Evolutionary conservation across 1,284 basidiomycete genomes (phyloP), one percentile per base, ranked within the genome.

Genomic region (Ceratobasidium sp.): DNA sequence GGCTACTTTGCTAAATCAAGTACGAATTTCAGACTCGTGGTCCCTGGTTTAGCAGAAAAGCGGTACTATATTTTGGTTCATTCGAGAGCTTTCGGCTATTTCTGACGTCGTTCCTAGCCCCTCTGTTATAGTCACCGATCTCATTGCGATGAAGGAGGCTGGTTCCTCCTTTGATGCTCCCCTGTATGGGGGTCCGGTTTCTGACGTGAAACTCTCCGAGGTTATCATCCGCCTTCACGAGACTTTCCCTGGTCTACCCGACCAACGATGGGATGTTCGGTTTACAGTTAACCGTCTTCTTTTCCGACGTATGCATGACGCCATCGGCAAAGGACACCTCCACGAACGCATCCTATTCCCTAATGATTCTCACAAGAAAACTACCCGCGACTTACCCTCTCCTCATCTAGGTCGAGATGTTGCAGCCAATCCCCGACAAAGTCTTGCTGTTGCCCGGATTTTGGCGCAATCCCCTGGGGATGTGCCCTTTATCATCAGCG

Each of bases 31-130:
- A 90, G 88, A 73, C 80, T 90, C 11, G 73, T 77, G 0, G 88
- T 91, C 2, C 87, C 86, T 1, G 89, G 88, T 0, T 79, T 91
- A 0, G 87, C 88, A 0, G 89, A 90, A 78, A 90, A 89, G 72
- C 83, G 75, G 35, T 55, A 23, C 9, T 47, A 5, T 11, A 11
- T 5, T 9, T n/a, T 28, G 9, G 30, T 14, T 32, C 35, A 23
- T 43, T 26, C 28, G 21, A 11, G 6, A 13, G 9, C 23, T 58
- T 54, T 1, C 49, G 21, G 89, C 88, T 73, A 80, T 90, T 14
- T 73, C 76, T 1, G 89, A 2, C 86, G 85, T 2, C 88, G 88
- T 0, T 79, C 89, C 0, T 86, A 88, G 0, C 88, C 75, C 75
- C 3, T 75, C 75, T 6, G 38, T 76, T 0, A 61, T 74, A 8